Evolutionary conservation across 441 rosid species (phyloP), one percentile per base, ranked within the genome.

Genomic region (Iberis amara): DNA sequence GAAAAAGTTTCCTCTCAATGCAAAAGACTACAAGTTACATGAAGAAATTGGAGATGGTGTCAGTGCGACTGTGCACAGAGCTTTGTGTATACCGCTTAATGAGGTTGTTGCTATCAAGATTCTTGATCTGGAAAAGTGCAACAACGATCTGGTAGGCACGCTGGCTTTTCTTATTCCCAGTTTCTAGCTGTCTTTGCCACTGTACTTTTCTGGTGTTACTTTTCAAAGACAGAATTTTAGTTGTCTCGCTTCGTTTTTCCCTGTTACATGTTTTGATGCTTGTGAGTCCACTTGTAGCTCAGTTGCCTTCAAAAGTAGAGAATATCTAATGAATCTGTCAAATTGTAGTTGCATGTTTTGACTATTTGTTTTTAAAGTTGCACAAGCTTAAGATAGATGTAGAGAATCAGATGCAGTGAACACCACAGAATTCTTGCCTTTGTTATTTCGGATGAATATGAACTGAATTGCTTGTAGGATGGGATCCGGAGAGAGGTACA

Each of bases 31-130:
- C 68, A 82, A 68, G 69, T 69, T 84, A 59, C 79, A 70, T 52
- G 98, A 92, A 77, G 98, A 86, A 70, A 86, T 92, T 69, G 98
- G 98, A 47, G 99, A 92, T 77, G 99, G 99, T 62, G 96, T 89
- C 70, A 89, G 97, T 33, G 97, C 99, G 38, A 76, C 81, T 66
- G 99, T 92, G 58, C 66, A 78, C 56, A 81, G 90, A 74, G 97
- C 99, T 72, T 81, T 92, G 62, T 92, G 99, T 66, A 57, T 81
- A 69, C 99, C 97, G 2, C 79, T 92, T 40, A 82, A 86, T 75
- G 86, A 77, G 72, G 79, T 68, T 36, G 96, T 89, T 61, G 98
- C 98, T 39, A 79, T 92, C 72, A 92, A 92, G 85, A 86, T 76
- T 70, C 96, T 92, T 71, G 98, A 92, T 79, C 67, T 92, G 55